phyloP scores from a whole-genome alignment of 805 yeast genomes.

The Yarrowia sp. region DNA sequence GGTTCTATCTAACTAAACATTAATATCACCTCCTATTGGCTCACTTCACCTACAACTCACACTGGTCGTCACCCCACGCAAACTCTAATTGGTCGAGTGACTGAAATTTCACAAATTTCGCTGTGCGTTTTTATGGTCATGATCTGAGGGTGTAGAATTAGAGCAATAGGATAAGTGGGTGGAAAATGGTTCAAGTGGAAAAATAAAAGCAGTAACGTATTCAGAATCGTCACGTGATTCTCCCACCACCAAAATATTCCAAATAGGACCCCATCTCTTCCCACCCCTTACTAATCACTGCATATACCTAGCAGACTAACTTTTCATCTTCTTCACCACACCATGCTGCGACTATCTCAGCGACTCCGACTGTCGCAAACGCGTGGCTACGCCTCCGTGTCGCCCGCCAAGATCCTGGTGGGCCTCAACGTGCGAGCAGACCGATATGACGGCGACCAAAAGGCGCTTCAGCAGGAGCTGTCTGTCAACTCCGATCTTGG shows the following conservation, averaged over 20 bases:
- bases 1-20: too few relatives aligned
- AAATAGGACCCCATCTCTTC: too few relatives aligned
- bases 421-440: constrained; percentile 23
- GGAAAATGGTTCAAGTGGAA: neutral
- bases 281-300: neutral
- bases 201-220: neutral
- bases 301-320: neutral
- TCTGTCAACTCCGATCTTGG: constrained; percentile 15
- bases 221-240: neutral
- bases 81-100: neutral
- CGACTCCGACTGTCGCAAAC: neutral
- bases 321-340: neutral
- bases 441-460: constrained; percentile 12
- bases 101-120: constrained; percentile 12
- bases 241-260: neutral
- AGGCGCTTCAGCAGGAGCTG: constrained; percentile 11
- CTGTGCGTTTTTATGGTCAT: neutral
- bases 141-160: too few relatives aligned
- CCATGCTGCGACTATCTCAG: constrained; percentile 3
- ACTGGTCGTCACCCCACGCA: too few relatives aligned
- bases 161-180: neutral
- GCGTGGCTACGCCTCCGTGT: constrained; percentile 7
- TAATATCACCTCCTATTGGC: too few relatives aligned
- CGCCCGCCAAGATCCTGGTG: constrained; percentile 25
- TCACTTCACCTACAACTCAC: too few relatives aligned